Conservation (phyloP, 305 asterid species). For the Fraxinus dipetala region DNA sequence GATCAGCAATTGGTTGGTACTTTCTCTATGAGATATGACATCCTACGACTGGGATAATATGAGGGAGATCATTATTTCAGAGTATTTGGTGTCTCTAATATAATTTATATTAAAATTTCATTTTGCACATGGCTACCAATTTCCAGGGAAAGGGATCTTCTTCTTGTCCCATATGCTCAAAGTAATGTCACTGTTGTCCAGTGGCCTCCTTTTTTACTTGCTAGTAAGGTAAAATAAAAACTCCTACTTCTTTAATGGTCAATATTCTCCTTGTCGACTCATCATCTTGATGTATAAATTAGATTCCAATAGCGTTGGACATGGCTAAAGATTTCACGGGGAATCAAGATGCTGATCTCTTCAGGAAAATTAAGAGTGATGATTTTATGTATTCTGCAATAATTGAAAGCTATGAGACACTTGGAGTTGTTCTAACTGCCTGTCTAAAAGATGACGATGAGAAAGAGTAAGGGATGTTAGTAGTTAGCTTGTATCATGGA, state of each 20-base stretch:
- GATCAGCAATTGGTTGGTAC: slow-evolving; percentile 71
- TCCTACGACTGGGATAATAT: slow-evolving; percentile 11
- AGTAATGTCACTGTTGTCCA: slow-evolving; percentile 85
- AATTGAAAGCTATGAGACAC: slow-evolving; percentile 84
- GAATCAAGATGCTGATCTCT: slow-evolving; percentile 80
- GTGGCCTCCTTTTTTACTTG: slow-evolving; percentile 99
- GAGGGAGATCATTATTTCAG: not conserved
- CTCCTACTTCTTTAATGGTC: slow-evolving; percentile 10
- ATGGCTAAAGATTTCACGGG: slow-evolving; percentile 94
- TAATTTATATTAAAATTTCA: slow-evolving; percentile 12
- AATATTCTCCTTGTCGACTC: slow-evolving; percentile 29
- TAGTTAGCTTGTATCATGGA: slow-evolving; percentile 22
- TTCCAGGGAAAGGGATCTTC: slow-evolving; percentile 85
- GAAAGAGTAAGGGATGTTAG: slow-evolving; percentile 50
- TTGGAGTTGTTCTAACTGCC: slow-evolving; percentile 55
- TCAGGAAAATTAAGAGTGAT: slow-evolving; percentile 76
- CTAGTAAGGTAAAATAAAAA: slow-evolving; percentile 77
- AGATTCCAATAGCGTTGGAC: slow-evolving; percentile 99
- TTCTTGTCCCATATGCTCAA: slow-evolving; percentile 90
- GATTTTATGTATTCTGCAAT: slow-evolving; percentile 87
- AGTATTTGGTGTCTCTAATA: not conserved
- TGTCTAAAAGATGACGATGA: slow-evolving; percentile 64
- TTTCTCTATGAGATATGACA: slow-evolving; percentile 17
- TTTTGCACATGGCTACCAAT: slow-evolving; percentile 27
- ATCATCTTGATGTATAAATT: slow-evolving; percentile 27